A percentile compares a stretch with the other conserved stretches of the same genome.
Evolutionary conservation across 331 rosid species (phyloP).

Genomic region (Malus hybrid): DNA sequence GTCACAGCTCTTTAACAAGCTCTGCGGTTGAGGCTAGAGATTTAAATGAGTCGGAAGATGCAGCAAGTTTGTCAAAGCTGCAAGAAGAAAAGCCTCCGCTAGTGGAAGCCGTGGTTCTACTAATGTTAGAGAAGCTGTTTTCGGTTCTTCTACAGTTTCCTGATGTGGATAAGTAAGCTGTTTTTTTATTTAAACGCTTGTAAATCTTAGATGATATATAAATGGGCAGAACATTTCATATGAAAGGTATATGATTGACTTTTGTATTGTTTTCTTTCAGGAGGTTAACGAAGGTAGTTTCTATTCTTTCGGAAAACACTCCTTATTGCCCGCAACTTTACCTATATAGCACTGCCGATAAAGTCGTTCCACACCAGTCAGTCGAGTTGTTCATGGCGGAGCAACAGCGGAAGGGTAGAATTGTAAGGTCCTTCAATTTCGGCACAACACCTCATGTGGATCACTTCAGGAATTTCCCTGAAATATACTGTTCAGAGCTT

Average conservation of each 20-base stretch:
- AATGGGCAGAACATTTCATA: background rate
- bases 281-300: slow-evolving; percentile 56
- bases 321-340: slow-evolving; percentile 77
- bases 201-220: background rate
- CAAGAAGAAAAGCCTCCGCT: slow-evolving; percentile 36
- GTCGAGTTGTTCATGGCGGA: slow-evolving; percentile 60
- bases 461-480: slow-evolving; percentile 68
- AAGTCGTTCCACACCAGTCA: slow-evolving; percentile 60
- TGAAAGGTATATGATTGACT: background rate
- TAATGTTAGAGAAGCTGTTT: slow-evolving; percentile 56
- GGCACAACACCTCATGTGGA: slow-evolving; percentile 81
- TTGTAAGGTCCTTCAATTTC: slow-evolving; percentile 56
- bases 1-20: slow-evolving; percentile 38
- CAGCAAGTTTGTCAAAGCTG: slow-evolving; percentile 21
- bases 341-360: slow-evolving; percentile 81
- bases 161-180: slow-evolving; percentile 50
- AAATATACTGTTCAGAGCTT: slow-evolving; percentile 46
- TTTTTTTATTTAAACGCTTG: background rate
- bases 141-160: slow-evolving; percentile 49
- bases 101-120: slow-evolving; percentile 42
- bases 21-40: slow-evolving; percentile 14
- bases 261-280: slow-evolving; percentile 32
- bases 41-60: slow-evolving; percentile 17
- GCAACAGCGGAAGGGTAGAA: slow-evolving; percentile 54
- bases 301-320: slow-evolving; percentile 39